Base-by-base conservation (phyloP, 2,329 filamentous ascomycete species). In the Sclerotiophoma versabilis region DNA sequence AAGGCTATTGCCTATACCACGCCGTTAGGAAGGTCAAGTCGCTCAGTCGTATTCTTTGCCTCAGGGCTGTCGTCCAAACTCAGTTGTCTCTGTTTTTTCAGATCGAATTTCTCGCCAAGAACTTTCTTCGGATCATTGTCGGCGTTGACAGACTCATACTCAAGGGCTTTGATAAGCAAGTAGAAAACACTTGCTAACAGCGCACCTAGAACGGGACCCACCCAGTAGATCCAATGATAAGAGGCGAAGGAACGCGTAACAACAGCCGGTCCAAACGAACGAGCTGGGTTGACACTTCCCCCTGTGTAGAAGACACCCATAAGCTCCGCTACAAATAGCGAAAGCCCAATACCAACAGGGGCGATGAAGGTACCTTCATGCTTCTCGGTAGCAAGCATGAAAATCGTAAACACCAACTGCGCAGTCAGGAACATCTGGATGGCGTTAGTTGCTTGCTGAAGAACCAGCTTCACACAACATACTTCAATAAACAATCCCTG, bases 101-200 rank as follows among this genome's bases (percentile, higher is more conserved):
- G 2, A 55, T 66, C 61, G 6, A 44, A 56, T 27, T 56, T 56
- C 26, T 56, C 53, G 4, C 53, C 42, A 0, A 51, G 47, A 5
- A 33, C 47, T n/a, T 47, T 30, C 36, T 56, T 56, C 9, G 57
- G 57, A 46, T 72, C 70, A 38, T 67, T 65, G 10, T 63, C 65
- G 11, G 65, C 64, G 53, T 73, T 72, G 23, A 64, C 67, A 39
- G 65, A 60, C 54, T 72, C 65, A 49, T 73, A 73, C 37, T 71
- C 64, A 23, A 70, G 57, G 36, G 71, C 67, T 60, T 77, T 77
- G 54, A 83, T 74, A 51, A 82, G 70, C 45, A 69, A 67, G 52
- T 79, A 83, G 63, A 83, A 81, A 4, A 69, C 76, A 1, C 77
- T 76, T 0, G 81, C 80, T 2, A 82, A 63, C 9, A 79, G 60